Percentiles rank a stretch among this genome's conserved stretches.
phyloP scores from a whole-genome alignment of 2,329 filamentous ascomycete genomes.

The Zasmidium cellare region DNA sequence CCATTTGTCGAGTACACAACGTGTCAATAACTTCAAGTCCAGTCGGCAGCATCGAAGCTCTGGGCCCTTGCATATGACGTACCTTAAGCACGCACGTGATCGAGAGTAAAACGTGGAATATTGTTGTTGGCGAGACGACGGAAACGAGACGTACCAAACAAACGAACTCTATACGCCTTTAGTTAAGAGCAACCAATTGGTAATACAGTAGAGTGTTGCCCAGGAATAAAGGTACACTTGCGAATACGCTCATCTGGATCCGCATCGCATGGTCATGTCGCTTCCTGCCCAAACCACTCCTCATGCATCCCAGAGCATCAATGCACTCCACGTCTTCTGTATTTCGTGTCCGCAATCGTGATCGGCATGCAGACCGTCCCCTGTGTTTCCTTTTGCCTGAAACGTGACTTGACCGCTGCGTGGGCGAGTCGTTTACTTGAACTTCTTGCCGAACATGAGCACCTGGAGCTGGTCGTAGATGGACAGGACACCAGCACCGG shows the following conservation, averaged over 20 bases:
- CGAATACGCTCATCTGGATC: constrained; percentile 23
- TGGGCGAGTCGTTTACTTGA: constrained; percentile 60
- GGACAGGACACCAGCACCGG: constrained; percentile 99
- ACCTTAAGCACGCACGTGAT: not conserved
- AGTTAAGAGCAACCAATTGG: constrained; percentile 32
- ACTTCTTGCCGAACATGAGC: constrained; percentile 99
- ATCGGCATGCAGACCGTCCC: constrained; percentile 30
- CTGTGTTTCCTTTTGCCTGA: constrained; percentile 16
- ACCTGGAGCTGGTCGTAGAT: constrained; percentile 99
- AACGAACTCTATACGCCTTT: constrained; percentile 31
- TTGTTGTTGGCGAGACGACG: too few species aligned
- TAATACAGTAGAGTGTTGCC: constrained; percentile 36
- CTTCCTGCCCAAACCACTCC: constrained; percentile 22
- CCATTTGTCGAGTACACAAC: not conserved
- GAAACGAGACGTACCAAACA: constrained; percentile 4
- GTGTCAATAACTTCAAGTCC: not conserved
- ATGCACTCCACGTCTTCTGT: constrained; percentile 15
- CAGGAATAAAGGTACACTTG: constrained; percentile 33
- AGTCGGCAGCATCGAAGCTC: not conserved
- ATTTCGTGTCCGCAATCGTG: constrained; percentile 31
- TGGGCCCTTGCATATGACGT: constrained; percentile 6
- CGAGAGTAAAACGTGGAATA: not conserved
- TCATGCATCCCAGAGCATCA: constrained; percentile 27
- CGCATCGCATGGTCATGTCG: constrained; percentile 20
- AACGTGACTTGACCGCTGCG: constrained; percentile 9